phyloP scores from a whole-genome alignment of 2,329 filamentous ascomycete species.

The Pseudophaeomoniella oleicola region DNA sequence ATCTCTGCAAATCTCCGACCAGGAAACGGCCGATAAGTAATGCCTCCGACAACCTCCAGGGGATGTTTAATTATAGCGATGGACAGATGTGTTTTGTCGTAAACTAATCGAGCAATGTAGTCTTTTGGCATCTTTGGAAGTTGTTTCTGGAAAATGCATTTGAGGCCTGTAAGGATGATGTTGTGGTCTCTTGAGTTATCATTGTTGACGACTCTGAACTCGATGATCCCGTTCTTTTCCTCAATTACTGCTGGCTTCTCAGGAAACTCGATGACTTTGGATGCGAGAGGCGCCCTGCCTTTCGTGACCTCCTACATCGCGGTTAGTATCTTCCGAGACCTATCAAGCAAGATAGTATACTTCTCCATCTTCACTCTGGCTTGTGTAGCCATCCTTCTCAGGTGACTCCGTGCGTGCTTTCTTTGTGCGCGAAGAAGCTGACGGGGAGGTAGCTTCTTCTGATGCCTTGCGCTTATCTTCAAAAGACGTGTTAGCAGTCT shows the following conservation, averaged over 20 bases:
- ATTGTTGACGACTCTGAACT: conserved; percentile 97
- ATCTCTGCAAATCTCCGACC: conserved; percentile 91
- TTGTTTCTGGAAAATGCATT: conserved; percentile 97
- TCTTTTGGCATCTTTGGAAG: conserved; percentile 99
- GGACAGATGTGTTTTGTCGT: conserved; percentile 88
- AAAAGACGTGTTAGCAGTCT: conserved; percentile 1
- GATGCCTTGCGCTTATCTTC: conserved; percentile 33
- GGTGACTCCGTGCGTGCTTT: conserved; percentile 34
- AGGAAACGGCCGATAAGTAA: conserved; percentile 91
- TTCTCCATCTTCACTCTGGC: conserved; percentile 6
- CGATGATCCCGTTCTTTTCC: conserved; percentile 85
- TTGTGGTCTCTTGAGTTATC: conserved; percentile 76
- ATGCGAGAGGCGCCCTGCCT: conserved; percentile 34
- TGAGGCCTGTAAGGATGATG: conserved; percentile 88
- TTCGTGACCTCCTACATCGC: conserved; percentile 16
- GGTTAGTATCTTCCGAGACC: not conserved
- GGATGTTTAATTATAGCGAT: conserved; percentile 97
- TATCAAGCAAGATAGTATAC: not conserved
- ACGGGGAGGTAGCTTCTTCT: conserved; percentile 27
- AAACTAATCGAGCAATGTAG: conserved; percentile 93
- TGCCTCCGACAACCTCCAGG: conserved; percentile 81
- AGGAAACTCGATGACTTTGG: conserved; percentile 66
- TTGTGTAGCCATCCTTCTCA: conserved; percentile 14
- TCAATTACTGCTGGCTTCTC: conserved; percentile 92
- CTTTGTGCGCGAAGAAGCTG: conserved; percentile 29